Conservation (phyloP, 163 green algal genomes). For the Scenedesmus sp. region DNA sequence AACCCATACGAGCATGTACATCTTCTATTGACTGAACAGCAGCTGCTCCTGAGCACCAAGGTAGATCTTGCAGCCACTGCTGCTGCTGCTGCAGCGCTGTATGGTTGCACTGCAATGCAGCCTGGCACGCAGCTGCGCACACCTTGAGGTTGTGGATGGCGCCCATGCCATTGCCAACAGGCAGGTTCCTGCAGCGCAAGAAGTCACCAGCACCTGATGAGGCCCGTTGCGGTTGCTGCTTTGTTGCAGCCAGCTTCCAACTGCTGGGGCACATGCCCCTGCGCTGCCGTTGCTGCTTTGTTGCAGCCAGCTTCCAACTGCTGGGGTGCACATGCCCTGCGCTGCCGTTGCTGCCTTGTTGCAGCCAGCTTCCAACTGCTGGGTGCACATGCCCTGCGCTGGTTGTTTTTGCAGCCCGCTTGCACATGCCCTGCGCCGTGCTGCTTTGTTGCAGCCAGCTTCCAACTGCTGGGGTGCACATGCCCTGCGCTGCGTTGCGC, state of each 20-base stretch:
- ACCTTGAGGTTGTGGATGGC: slow-evolving; percentile 79
- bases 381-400: background rate
- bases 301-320: no score
- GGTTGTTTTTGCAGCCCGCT: no score
- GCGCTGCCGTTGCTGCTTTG: background rate
- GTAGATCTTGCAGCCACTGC: background rate
- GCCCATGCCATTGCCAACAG: slow-evolving; percentile 59
- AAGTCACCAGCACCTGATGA: background rate
- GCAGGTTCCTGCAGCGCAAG: slow-evolving; percentile 62
- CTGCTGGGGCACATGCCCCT: background rate
- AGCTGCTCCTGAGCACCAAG: background rate
- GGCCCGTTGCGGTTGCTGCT: background rate
- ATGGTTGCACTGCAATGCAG: background rate
- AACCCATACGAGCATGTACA: background rate
- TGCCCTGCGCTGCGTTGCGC: no score
- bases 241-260: background rate
- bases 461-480: no score
- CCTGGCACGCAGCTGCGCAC: background rate
- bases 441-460: no score
- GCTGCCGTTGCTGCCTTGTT: background rate
- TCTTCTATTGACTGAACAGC: background rate
- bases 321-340: background rate
- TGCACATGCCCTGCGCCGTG: no score
- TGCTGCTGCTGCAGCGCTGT: background rate
- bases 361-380: no score